Evolutionary conservation across 768 basidiomycete species (phyloP).

Genomic region (Mycena alexandri): DNA sequence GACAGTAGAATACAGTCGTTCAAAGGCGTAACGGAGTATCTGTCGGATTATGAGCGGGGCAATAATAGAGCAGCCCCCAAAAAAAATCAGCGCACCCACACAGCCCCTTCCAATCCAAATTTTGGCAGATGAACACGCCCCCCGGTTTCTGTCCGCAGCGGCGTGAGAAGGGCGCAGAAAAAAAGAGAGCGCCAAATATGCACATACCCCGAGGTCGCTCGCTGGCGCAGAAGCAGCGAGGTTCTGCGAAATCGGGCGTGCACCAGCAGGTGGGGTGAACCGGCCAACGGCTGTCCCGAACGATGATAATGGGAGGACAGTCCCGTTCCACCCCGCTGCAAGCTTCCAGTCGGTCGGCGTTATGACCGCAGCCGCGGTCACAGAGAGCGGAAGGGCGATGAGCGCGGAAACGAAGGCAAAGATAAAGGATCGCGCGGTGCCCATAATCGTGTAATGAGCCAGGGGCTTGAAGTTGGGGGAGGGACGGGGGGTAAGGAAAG

Average conservation of each 20-base stretch:
- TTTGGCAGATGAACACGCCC: conserved; percentile 34
- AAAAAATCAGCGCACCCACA: conserved; percentile 32
- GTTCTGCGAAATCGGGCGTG: background rate
- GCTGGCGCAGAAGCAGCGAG: background rate
- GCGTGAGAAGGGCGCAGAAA: background rate
- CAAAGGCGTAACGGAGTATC: conserved; percentile 36
- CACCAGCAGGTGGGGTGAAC: conserved; percentile 27
- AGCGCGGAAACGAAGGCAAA: conserved; percentile 8
- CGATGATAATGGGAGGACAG: conserved; percentile 20
- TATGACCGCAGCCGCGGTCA: conserved; percentile 1
- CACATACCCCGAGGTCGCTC: conserved; percentile 27
- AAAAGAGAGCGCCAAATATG: background rate
- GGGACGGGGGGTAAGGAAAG: background rate
- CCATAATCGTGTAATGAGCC: conserved; percentile 12
- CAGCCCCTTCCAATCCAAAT: conserved; percentile 24
- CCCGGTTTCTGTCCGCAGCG: conserved; percentile 31
- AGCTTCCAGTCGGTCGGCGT: conserved; percentile 24
- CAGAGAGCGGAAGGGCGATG: conserved; percentile 12
- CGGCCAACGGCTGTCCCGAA: conserved; percentile 28
- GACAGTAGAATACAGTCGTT: conserved; percentile 37
- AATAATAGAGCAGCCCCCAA: background rate
- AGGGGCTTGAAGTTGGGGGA: background rate
- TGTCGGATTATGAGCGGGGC: background rate
- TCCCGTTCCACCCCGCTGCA: conserved; percentile 33
- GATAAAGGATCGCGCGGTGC: conserved; percentile 4